Base-by-base conservation (phyloP, 805 yeast species). In the Isabelozyma gotoi region DNA sequence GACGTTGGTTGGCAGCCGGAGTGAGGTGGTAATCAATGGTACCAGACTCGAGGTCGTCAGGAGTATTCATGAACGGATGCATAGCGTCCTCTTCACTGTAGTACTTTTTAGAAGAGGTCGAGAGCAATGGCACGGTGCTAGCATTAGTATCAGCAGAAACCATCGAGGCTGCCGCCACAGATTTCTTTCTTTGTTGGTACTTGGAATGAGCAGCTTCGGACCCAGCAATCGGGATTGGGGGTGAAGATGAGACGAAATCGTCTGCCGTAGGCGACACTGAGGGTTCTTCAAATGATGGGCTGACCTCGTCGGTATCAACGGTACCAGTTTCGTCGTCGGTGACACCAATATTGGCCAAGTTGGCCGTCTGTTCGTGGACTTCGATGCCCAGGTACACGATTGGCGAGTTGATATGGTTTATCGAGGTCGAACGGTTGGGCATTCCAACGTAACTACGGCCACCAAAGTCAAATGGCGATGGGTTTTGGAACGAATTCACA, bases 351-450 rank as follows among this genome's bases (percentile, higher is more conserved):
- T 68, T 71, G 4, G 85, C 85, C 38, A 80, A 65, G 35, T 69
- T 75, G 1, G 80, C 83, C 0, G 84, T 73, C 46, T 79, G 80
- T 46, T 77, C 82, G 49, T 81, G 83, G 36, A 81, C 69, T 12
- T 76, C 73, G 19, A 61, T 57, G 4, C 78, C 76, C 0, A 80
- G 65, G 50, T 72, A 74, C 12, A 78, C 75, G 2, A 71, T 62
- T 3, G 82, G 81, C 3, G 76, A 64, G 14, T 42, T 37, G 16
- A 42, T 8, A 31, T 52, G 51, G 40, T 51, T 47, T 17, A 60
- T 51, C 20, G 63, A 48, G 21, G 60, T 53, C 10, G 57, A 53
- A 12, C 69, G 52, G 43, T 61, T 62, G 18, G 55, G 45, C 57
- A 59, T 56, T 31, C 65, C 57, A 7, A 71, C 67, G 49, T 71